A percentile compares a stretch with the other conserved stretches of the same genome.
phyloP scores from a whole-genome alignment of 192 early-diverging fungal species.

The Oehlia diaphana region DNA sequence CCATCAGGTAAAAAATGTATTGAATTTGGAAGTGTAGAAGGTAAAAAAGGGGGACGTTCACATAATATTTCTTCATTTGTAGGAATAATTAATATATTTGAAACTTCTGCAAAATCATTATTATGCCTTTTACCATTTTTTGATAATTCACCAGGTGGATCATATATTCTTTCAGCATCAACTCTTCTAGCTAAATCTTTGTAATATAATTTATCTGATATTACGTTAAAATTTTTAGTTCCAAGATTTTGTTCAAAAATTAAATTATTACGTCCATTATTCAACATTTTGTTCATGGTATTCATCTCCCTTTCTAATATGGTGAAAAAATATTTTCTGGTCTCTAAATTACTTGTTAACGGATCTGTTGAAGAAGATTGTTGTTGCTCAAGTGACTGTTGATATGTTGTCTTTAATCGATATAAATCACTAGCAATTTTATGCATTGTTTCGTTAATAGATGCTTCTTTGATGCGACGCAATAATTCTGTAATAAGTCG shows the following conservation, averaged over 20 bases:
- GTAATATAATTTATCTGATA: no score
- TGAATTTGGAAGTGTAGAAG: constrained; percentile 33
- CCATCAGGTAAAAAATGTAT: constrained; percentile 52
- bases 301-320: constrained; percentile 18
- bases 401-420: no score
- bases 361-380: constrained; percentile 22
- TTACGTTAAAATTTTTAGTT: no score
- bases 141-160: constrained; percentile 36
- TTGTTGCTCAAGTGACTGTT: neutral
- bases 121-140: constrained; percentile 47
- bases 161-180: neutral
- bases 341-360: neutral
- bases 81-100: constrained; percentile 52
- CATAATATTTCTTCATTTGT: constrained; percentile 51
- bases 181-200: neutral
- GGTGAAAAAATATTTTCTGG: constrained; percentile 1
- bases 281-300: constrained; percentile 12
- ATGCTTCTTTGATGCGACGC: constrained; percentile 36
- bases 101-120: constrained; percentile 51
- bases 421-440: neutral
- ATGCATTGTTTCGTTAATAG: constrained; percentile 8
- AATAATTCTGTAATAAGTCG: constrained; percentile 40
- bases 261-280: neutral
- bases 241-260: no score
- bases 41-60: constrained; percentile 44